Evolutionary conservation across 2,329 filamentous ascomycete species (phyloP), one percentile per base, ranked within the genome.

Genomic region (Sphaerostilbella broomeana): DNA sequence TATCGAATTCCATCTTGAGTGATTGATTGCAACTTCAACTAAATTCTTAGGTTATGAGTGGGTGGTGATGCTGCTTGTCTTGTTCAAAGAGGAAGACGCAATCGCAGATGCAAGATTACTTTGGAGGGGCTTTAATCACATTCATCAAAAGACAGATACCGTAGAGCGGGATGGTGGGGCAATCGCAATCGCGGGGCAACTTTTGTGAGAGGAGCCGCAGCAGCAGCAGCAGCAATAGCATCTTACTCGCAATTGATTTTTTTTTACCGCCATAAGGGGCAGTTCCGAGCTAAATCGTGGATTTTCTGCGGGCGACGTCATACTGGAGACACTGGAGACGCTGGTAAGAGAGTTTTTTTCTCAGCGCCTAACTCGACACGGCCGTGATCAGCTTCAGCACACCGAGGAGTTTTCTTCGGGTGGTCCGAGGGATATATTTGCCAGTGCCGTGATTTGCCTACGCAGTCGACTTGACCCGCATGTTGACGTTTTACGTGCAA

Each of bases 1-100:
- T 77, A 55, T 88, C 84, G 64, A 75, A 73, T 59, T 87, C 83
- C 84, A 88, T 88, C 9, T 46, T 54, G 45, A 25, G n/a, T n/a
- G n/a, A n/a, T n/a, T n/a, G n/a, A n/a, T n/a, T n/a, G n/a, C n/a
- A n/a, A n/a, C n/a, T n/a, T n/a, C n/a, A n/a, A 24, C 17, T 33
- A 25, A 9, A 12, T 25, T 25, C 9, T 3, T 5, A 13, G 8
- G 27, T 20, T 27, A 35, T 40, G 38, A 21, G 20, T 21, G 31
- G n/a, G 24, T 1, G n/a, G 8, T 13, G 1, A 5, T 11, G 25
- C 17, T 21, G n/a, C 29, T 19, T 18, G 16, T 18, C 13, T 30
- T n/a, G 20, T 26, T 19, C 6, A 22, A 30, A 5, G 4, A 18
- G 9, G 18, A 30, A 17, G 28, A 12, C 8, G n/a, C 5, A 20